A percentile compares a stretch with the other conserved stretches of the same genome.
Conservation (phyloP, 768 basidiomycete genomes). For the Suillus brevipes region DNA sequence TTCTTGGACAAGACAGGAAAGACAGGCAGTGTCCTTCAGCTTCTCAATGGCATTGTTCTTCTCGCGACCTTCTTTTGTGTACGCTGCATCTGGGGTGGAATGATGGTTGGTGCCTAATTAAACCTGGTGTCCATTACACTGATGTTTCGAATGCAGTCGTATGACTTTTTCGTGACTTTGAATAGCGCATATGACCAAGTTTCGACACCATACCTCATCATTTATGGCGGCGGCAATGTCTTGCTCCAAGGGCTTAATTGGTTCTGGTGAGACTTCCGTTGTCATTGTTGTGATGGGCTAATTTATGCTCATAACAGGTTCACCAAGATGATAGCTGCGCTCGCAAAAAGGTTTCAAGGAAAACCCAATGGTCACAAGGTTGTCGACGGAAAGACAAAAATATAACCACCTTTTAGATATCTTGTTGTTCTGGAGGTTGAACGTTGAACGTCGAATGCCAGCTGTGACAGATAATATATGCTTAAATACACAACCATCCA, state of each 20-base stretch:
- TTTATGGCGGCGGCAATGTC: slow-evolving; percentile 61
- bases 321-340: slow-evolving; percentile 66
- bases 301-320: slow-evolving; percentile 48
- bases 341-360: slow-evolving; percentile 58
- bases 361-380: slow-evolving; percentile 20
- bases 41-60: slow-evolving; percentile 71
- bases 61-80: slow-evolving; percentile 67
- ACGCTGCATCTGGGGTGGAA: slow-evolving; percentile 70
- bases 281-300: background rate
- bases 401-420: background rate
- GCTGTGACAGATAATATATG: background rate
- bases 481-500: background rate
- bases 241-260: slow-evolving; percentile 73
- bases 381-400: slow-evolving; percentile 21
- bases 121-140: background rate
- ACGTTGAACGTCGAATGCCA: background rate
- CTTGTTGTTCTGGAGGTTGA: background rate
- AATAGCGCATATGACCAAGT: slow-evolving; percentile 54
- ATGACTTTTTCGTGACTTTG: slow-evolving; percentile 64
- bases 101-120: slow-evolving; percentile 30
- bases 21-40: slow-evolving; percentile 66
- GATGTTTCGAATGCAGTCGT: slow-evolving; percentile 46
- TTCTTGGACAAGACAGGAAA: slow-evolving; percentile 75
- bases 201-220: slow-evolving; percentile 47
- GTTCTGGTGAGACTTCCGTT: slow-evolving; percentile 59